Evolutionary conservation across 1,139 yeast species (phyloP).

Genomic region (Hansenula sp.): DNA sequence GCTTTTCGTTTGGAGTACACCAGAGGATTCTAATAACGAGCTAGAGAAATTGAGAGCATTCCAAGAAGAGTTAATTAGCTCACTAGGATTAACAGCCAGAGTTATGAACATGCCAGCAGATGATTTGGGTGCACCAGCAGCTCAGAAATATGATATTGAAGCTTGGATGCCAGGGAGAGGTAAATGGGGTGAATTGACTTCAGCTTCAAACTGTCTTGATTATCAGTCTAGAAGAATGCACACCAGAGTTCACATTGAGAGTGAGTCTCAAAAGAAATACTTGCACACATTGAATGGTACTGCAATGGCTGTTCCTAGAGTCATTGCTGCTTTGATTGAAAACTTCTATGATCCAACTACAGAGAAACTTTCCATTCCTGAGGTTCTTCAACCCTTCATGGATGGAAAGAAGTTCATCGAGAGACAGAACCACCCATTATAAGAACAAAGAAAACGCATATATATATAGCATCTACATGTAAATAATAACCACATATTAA

Average conservation of each 20-base stretch:
- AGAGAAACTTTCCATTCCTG: constrained; percentile 59
- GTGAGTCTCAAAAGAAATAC: constrained; percentile 31
- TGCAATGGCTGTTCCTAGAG: constrained; percentile 92
- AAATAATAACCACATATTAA: too few relatives aligned
- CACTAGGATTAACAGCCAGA: constrained; percentile 75
- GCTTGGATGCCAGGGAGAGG: constrained; percentile 99
- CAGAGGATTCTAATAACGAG: constrained; percentile 41
- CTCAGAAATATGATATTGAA: constrained; percentile 87
- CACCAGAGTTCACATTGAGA: constrained; percentile 43
- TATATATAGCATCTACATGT: too few relatives aligned
- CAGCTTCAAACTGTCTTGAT: constrained; percentile 90
- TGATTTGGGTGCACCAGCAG: constrained; percentile 93
- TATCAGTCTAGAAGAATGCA: constrained; percentile 84
- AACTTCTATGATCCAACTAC: constrained; percentile 65
- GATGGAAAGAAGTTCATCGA: constrained; percentile 35
- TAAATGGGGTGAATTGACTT: constrained; percentile 88
- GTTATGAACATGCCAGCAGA: constrained; percentile 85
- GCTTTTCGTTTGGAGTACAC: constrained; percentile 70
- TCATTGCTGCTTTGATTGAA: constrained; percentile 83
- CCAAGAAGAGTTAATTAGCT: constrained; percentile 60
- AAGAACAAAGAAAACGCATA: too few relatives aligned
- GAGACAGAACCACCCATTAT: background rate
- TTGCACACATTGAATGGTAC: constrained; percentile 90
- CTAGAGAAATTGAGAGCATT: constrained; percentile 59
- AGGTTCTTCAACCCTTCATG: constrained; percentile 64